Conservation (phyloP, 768 basidiomycete species). For the Leccinellum luteum region DNA sequence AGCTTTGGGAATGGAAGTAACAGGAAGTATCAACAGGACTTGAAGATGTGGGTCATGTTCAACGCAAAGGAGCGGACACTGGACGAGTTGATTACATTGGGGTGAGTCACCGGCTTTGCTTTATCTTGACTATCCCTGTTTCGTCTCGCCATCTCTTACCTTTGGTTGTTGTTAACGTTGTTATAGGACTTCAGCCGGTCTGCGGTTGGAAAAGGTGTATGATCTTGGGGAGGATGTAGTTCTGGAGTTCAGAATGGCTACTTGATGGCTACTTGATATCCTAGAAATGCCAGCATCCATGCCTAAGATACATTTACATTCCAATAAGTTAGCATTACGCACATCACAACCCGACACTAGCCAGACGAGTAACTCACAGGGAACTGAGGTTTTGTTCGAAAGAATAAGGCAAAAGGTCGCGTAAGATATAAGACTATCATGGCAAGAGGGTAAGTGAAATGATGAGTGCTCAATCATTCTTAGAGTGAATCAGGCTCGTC, state of each 20-base stretch:
- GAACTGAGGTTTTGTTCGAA: too few relatives aligned
- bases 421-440: too few relatives aligned
- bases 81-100: constrained; percentile 38
- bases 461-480: too few relatives aligned
- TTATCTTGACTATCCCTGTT: neutral
- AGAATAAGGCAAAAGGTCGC: too few relatives aligned
- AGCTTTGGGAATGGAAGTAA: constrained; percentile 45
- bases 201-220: constrained; percentile 22
- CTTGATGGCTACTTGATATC: neutral
- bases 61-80: constrained; percentile 45
- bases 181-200: constrained; percentile 17
- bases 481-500: too few relatives aligned
- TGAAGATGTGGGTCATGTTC: constrained; percentile 43
- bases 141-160: neutral
- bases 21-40: constrained; percentile 42
- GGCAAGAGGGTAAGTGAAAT: too few relatives aligned
- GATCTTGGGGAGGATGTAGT: neutral
- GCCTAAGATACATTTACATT: neutral
- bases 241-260: constrained; percentile 7
- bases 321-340: too few relatives aligned
- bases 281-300: neutral
- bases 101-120: constrained; percentile 10
- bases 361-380: too few relatives aligned
- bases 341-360: too few relatives aligned
- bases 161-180: neutral